Evolutionary conservation across 2,329 filamentous ascomycete species (phyloP), one percentile per base, ranked within the genome.

Genomic region (Fusarium palustre): DNA sequence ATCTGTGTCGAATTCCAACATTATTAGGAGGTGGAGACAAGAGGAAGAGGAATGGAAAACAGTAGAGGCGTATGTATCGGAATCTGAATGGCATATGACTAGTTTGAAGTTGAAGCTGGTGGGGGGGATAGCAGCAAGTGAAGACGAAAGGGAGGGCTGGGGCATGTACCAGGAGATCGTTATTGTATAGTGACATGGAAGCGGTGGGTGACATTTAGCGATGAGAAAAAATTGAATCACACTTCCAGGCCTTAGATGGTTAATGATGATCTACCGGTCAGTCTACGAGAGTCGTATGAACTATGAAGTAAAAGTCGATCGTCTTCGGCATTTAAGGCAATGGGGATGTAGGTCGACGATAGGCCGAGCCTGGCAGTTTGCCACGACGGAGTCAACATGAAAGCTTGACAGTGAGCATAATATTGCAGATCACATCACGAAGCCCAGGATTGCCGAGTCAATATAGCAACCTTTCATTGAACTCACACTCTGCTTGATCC

Each of bases 51-150:
- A 11, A 1, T 49, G 41, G 54, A 49, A 34, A 6, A 12, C 0
- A 0, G n/a, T 31, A 0, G 28, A 34, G n/a, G 2, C 36, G 11
- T 48, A 59, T 9, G 7, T 58, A 2, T 24, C 12, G n/a, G 3
- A 59, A 3, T 59, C 57, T 0, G n/a, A 59, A 15, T 41, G 57
- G 54, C 28, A 59, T 12, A 58, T 41, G 28, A 24, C 18, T 5
- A 18, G 28, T 16, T 13, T 58, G 3, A 48, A 41, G 8, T 18
- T 24, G 2, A 5, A 34, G 2, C 22, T 30, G 3, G 12, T 58
- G 15, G 4, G 52, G 1, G 20, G 20, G 7, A 8, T 10, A 4
- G n/a, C 12, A 11, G 11, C 12, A 25, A 34, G 1, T 8, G 8
- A 18, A 1, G 8, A 11, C 16, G 20, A 25, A 6, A 45, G 13